phyloP scores from a whole-genome alignment of 768 basidiomycete genomes.

The Daedaleopsis sinensis region DNA sequence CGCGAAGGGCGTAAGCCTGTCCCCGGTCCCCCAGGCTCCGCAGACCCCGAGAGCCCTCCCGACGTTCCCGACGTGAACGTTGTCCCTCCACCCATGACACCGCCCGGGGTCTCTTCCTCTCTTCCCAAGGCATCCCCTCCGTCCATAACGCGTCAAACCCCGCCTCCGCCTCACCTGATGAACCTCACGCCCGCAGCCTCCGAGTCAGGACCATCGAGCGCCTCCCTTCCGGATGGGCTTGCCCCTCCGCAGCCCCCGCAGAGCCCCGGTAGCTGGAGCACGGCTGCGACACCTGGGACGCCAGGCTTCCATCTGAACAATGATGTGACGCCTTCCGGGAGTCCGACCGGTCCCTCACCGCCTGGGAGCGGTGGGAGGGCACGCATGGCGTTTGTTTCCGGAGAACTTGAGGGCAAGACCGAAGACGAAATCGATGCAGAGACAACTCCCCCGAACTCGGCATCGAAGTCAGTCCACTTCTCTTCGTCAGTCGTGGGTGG shows the following conservation, averaged over 20 bases:
- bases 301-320: conserved; percentile 25
- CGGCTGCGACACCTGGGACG: conserved; percentile 73
- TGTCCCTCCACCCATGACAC: conserved; percentile 26
- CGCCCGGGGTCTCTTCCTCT: conserved; percentile 4
- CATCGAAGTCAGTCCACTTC: conserved; percentile 46
- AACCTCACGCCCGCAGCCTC: conserved; percentile 12
- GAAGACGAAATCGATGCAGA: conserved; percentile 32
- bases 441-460: conserved; percentile 17
- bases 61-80: conserved; percentile 17
- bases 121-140: conserved; percentile 3
- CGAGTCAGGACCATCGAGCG: conserved; percentile 9
- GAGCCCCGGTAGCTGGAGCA: conserved; percentile 75
- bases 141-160: conserved; percentile 12
- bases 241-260: conserved; percentile 24
- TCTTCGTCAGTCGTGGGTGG: conserved; percentile 47
- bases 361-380: conserved; percentile 13
- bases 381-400: conserved; percentile 43
- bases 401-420: conserved; percentile 43
- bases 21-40: conserved; percentile 78
- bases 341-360: not conserved
- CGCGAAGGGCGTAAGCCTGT: conserved; percentile 88
- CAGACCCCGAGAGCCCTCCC: conserved; percentile 42
- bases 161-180: conserved; percentile 15
- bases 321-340: conserved; percentile 14
- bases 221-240: conserved; percentile 27